Conservation (phyloP, 768 basidiomycete species). For the Serendipita sp. region DNA sequence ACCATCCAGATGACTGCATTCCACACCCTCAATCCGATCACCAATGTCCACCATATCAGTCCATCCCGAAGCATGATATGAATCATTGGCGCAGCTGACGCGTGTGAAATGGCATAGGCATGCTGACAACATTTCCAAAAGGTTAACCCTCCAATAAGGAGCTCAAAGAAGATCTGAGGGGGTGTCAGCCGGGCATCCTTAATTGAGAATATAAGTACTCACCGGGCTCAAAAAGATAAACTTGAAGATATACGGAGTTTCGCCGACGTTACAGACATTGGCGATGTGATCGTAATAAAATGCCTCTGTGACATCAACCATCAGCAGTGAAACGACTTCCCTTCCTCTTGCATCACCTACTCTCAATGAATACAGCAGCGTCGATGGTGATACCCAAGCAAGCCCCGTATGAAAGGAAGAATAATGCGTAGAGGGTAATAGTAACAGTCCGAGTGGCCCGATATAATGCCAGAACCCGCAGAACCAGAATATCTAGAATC, state of each 20-base stretch:
- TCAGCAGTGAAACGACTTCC: not conserved
- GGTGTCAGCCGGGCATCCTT: too few relatives aligned
- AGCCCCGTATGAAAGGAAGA: not conserved
- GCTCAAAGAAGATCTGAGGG: not conserved
- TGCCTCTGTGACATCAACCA: not conserved
- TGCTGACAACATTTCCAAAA: not conserved
- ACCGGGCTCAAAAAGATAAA: not conserved
- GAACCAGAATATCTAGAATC: not conserved
- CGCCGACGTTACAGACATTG: not conserved
- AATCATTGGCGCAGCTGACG: not conserved
- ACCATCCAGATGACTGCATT: not conserved
- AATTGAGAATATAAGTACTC: too few relatives aligned
- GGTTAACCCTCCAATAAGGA: not conserved
- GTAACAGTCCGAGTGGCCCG: not conserved
- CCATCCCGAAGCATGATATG: not conserved
- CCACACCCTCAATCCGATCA: not conserved
- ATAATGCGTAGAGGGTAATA: not conserved
- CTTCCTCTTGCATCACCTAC: not conserved
- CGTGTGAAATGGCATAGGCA: not conserved
- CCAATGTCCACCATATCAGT: not conserved
- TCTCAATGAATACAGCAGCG: not conserved
- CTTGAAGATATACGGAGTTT: not conserved
- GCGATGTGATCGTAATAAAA: not conserved
- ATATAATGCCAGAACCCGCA: not conserved
- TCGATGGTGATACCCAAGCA: constrained; percentile 1